These are phyloP conservation scores for Dryas integrifolia DNA, from an alignment of 331 rosid species.

Conservation along the genomic window DNA sequence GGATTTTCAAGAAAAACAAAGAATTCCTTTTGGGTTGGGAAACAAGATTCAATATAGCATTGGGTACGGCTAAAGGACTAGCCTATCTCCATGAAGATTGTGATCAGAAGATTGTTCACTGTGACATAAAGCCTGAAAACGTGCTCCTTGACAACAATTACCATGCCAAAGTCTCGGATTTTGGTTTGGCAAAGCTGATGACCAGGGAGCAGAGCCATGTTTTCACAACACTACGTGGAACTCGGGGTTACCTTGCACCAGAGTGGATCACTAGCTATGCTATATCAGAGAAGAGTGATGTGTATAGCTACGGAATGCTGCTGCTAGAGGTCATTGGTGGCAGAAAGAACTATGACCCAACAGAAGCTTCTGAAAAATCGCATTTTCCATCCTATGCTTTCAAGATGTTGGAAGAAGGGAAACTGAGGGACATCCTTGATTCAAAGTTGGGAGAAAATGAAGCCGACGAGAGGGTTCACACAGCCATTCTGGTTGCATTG, in stretches of 20 bases:
- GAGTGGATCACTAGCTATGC: conserved; percentile 42
- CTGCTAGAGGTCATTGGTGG: conserved; percentile 39
- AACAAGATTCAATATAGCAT: conserved; percentile 32
- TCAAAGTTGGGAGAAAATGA: not conserved
- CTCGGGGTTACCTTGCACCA: conserved; percentile 38
- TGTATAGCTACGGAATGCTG: conserved; percentile 40
- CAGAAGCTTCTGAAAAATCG: conserved; percentile 27
- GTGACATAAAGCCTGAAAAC: conserved; percentile 41
- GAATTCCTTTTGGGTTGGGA: conserved; percentile 29
- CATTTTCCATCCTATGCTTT: conserved; percentile 40
- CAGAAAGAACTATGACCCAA: conserved; percentile 37
- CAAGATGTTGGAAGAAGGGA: conserved; percentile 44
- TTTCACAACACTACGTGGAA: conserved; percentile 39
- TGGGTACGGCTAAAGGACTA: conserved; percentile 39
- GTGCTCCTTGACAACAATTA: conserved; percentile 33
- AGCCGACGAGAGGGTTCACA: conserved; percentile 14
- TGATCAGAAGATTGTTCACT: conserved; percentile 37
- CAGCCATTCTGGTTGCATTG: conserved; percentile 29
- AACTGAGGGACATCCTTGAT: conserved; percentile 27
- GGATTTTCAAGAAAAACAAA: conserved; percentile 31
- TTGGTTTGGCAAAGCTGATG: conserved; percentile 44
- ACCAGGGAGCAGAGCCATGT: conserved; percentile 42
- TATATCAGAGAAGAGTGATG: conserved; percentile 40
- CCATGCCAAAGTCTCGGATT: conserved; percentile 39
- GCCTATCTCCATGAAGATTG: conserved; percentile 43